Evolutionary conservation across 345 rosid species (phyloP), one percentile per base, ranked within the genome.

Genomic region (Trapa bicornis): DNA sequence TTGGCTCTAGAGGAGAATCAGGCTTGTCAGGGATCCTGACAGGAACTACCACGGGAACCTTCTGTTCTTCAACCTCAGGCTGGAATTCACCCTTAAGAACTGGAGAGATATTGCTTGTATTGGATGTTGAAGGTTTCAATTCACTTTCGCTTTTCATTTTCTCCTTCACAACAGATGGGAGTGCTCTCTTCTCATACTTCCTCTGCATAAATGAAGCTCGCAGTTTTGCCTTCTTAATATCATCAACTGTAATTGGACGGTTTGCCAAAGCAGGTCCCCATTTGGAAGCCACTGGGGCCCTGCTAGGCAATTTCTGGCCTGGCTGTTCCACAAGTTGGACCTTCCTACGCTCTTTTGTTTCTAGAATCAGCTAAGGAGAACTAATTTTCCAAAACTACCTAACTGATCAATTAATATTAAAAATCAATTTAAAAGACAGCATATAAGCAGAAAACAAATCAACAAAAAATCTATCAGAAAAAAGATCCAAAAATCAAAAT

Each of bases 181-280:
- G 74, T 70, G 74, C 80, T 65, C 78, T 68, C 81, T 83, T 89
- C 61, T 82, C 85, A 74, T 86, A 75, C 82, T 84, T 95, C 78
- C 85, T 80, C 73, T 91, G 91, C 96, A 86, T 89, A 80, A 75
- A 84, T 33, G 77, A 77, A 58, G 96, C 94, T 69, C 96, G 96
- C 90, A 87, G 78, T 77, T 95, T 95, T 65, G 96, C 99, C 75
- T 95, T 95, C 80, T 91, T 96, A 77, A 91, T 91, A 82, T 95
- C 99, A 83, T 95, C 99, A 58, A 92, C 91, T 70, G 99, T 91
- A 92, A 95, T 86, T 29, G 99, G 99, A 63, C 97, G 97, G 65
- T 90, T 81, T 71, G 47, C 65, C 65, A 37, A 6, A 72, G 77
- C 68, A 71, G 91, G 68, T 43, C 72, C 86, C 61, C 80, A 66